These are phyloP conservation scores for Pyrenophora graminea DNA, from an alignment of 2,329 filamentous ascomycete species.

Conservation along the genomic window DNA sequence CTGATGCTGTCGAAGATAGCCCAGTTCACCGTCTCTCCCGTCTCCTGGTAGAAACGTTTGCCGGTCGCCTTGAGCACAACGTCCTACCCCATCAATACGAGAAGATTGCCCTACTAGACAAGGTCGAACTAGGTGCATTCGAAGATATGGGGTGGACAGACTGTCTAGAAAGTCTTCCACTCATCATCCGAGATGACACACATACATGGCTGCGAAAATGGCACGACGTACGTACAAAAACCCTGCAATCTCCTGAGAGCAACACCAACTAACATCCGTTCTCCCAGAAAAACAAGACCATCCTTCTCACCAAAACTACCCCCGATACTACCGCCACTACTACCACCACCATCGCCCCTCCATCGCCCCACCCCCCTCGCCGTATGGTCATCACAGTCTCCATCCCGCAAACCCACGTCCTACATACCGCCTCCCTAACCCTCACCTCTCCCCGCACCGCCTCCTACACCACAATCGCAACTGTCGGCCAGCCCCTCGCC, in stretches of 20 bases:
- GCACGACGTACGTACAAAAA: slow-evolving; percentile 54
- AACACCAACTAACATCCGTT: not conserved
- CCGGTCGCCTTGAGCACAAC: slow-evolving; percentile 51
- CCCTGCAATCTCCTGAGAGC: slow-evolving; percentile 2
- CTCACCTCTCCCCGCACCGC: slow-evolving; percentile 49
- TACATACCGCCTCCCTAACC: slow-evolving; percentile 76
- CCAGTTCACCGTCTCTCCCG: slow-evolving; percentile 53
- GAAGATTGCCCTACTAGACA: slow-evolving; percentile 57
- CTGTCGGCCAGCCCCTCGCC: slow-evolving; percentile 67
- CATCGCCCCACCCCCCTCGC: slow-evolving; percentile 51
- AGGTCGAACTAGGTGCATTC: slow-evolving; percentile 57
- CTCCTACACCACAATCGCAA: slow-evolving; percentile 49
- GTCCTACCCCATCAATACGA: slow-evolving; percentile 58
- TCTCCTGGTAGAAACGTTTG: slow-evolving; percentile 58
- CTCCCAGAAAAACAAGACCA: slow-evolving; percentile 30
- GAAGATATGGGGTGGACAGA: slow-evolving; percentile 59
- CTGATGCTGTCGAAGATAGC: slow-evolving; percentile 52
- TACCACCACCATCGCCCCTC: slow-evolving; percentile 21
- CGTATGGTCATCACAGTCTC: slow-evolving; percentile 88
- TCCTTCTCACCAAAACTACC: slow-evolving; percentile 20
- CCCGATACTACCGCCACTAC: not conserved
- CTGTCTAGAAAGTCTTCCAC: slow-evolving; percentile 57
- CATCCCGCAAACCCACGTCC: slow-evolving; percentile 78
- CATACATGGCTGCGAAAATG: slow-evolving; percentile 59
- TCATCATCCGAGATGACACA: slow-evolving; percentile 50